phyloP scores from a whole-genome alignment of 2,329 filamentous ascomycete genomes.

The Pleoardoris graminearum region DNA sequence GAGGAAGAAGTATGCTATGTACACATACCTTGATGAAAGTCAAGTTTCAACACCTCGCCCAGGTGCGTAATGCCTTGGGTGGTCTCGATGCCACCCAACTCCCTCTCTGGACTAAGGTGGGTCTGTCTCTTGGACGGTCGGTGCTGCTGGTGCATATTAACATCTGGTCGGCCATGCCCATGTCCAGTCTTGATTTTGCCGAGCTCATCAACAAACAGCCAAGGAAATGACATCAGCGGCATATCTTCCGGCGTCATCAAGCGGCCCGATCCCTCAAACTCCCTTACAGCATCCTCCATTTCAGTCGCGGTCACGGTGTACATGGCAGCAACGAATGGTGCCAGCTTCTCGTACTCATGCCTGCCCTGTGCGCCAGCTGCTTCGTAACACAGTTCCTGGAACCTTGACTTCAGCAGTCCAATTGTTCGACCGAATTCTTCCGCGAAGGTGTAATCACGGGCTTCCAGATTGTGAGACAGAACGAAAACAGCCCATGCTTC shows the following conservation, averaged over 20 bases:
- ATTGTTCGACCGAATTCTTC: slow-evolving; percentile 78
- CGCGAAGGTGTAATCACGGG: slow-evolving; percentile 80
- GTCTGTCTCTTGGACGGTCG: slow-evolving; percentile 20
- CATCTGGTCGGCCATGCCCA: neutral
- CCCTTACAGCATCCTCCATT: slow-evolving; percentile 61
- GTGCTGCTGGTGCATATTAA: slow-evolving; percentile 1
- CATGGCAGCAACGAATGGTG: slow-evolving; percentile 80
- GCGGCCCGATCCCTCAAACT: slow-evolving; percentile 49
- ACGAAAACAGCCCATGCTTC: slow-evolving; percentile 90
- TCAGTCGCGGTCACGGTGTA: slow-evolving; percentile 80
- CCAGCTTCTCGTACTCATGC: slow-evolving; percentile 55
- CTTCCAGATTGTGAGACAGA: slow-evolving; percentile 71
- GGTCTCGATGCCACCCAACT: slow-evolving; percentile 33
- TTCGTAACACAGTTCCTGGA: slow-evolving; percentile 67
- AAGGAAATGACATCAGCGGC: slow-evolving; percentile 91
- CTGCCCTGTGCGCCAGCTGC: slow-evolving; percentile 56
- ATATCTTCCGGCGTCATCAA: slow-evolving; percentile 58
- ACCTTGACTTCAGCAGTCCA: slow-evolving; percentile 67
- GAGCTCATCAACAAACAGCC: slow-evolving; percentile 78
- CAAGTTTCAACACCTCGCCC: slow-evolving; percentile 43
- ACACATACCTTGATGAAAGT: slow-evolving; percentile 16
- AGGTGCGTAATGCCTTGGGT: slow-evolving; percentile 36
- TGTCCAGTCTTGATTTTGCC: slow-evolving; percentile 63
- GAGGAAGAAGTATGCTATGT: neutral
- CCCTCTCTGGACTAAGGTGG: neutral